phyloP scores from a whole-genome alignment of 768 basidiomycete species.

The Xanthoconium stramineum region DNA sequence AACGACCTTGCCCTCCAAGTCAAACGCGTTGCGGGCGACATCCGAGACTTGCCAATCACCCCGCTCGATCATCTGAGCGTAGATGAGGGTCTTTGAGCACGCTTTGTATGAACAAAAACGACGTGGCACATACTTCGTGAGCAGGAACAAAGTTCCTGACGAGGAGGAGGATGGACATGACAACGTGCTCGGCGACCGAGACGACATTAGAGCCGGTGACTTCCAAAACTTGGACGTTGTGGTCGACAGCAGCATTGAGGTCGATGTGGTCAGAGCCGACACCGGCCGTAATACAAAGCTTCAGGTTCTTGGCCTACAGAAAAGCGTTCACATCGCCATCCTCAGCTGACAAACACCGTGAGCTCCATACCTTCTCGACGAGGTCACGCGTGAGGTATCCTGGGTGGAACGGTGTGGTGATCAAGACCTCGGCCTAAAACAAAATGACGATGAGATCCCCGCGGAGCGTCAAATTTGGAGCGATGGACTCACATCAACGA shows the following conservation, averaged over 20 bases:
- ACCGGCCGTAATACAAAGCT: conserved; percentile 86
- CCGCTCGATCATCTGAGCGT: conserved; percentile 65
- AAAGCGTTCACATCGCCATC: neutral
- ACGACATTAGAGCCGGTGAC: conserved; percentile 89
- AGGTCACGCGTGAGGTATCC: conserved; percentile 77
- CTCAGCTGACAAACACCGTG: neutral
- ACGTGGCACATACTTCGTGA: conserved; percentile 57
- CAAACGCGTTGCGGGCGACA: conserved; percentile 78
- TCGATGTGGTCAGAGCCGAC: conserved; percentile 91
- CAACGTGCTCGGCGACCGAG: conserved; percentile 87
- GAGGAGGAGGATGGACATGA: conserved; percentile 87
- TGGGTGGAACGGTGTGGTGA: conserved; percentile 86
- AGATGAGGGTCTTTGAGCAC: neutral
- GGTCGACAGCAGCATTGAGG: conserved; percentile 81
- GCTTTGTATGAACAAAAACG: neutral
- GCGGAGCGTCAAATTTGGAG: conserved; percentile 3
- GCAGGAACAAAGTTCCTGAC: conserved; percentile 89
- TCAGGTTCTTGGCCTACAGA: conserved; percentile 80
- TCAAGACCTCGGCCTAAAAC: conserved; percentile 68
- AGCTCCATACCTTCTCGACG: conserved; percentile 52
- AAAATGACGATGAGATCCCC: conserved; percentile 6
- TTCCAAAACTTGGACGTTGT: conserved; percentile 77
- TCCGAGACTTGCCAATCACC: conserved; percentile 89
- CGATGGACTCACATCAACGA: conserved; percentile 59
- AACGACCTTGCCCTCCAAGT: conserved; percentile 88